Evolutionary conservation across 2,329 filamentous ascomycete genomes (phyloP).

Genomic region (Domatiomyces catenatus): DNA sequence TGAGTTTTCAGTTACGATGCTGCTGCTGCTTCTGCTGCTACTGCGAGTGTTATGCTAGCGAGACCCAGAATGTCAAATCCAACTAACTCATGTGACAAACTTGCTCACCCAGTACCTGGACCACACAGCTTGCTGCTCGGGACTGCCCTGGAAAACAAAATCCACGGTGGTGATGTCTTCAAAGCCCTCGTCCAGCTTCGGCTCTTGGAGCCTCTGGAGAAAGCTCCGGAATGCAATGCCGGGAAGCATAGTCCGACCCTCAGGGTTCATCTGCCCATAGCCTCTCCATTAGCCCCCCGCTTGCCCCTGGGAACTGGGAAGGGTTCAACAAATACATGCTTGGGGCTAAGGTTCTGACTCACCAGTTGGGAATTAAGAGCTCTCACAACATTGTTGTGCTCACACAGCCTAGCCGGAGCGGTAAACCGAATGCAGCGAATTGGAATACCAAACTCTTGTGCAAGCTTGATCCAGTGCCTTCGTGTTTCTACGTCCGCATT

Average conservation of each 20-base stretch:
- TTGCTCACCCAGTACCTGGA: slow-evolving; percentile 19
- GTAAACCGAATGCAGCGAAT: slow-evolving; percentile 80
- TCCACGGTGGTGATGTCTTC: slow-evolving; percentile 59
- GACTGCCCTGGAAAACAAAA: slow-evolving; percentile 36
- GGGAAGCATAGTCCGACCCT: slow-evolving; percentile 58
- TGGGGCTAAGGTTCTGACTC: slow-evolving; percentile 3
- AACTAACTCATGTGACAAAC: slow-evolving; percentile 21
- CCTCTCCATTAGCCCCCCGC: slow-evolving; percentile 5
- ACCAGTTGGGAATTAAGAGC: slow-evolving; percentile 38
- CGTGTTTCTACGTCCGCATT: slow-evolving; percentile 70
- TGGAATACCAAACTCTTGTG: slow-evolving; percentile 52
- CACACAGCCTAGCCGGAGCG: slow-evolving; percentile 50
- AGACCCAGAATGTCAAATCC: not conserved
- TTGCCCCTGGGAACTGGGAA: not conserved
- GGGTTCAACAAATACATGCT: slow-evolving; percentile 7
- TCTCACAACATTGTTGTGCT: slow-evolving; percentile 79
- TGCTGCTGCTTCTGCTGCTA: not conserved
- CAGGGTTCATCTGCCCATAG: slow-evolving; percentile 56
- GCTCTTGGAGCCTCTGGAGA: slow-evolving; percentile 55
- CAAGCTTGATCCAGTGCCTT: slow-evolving; percentile 62
- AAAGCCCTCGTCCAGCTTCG: slow-evolving; percentile 63
- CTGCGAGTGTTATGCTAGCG: not conserved
- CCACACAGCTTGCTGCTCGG: slow-evolving; percentile 16
- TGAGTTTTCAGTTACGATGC: not conserved
- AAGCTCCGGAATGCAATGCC: slow-evolving; percentile 68